Base-by-base conservation (phyloP, 148 eudicot genomes). In the Vaccinium myrtillus region DNA sequence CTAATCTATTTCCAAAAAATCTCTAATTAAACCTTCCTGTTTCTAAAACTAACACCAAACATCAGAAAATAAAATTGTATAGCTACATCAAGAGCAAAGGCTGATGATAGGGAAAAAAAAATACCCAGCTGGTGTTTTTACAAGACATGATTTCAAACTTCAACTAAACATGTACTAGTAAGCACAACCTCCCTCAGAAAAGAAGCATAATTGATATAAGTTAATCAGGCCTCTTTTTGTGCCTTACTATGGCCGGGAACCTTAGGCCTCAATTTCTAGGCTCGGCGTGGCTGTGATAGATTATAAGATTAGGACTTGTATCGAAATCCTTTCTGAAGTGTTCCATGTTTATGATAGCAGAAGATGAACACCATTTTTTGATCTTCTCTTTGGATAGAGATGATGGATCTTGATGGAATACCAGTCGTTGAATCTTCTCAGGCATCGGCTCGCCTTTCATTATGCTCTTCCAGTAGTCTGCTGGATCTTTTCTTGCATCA, bases 401-500 rank as follows among this genome's bases (percentile, higher is more conserved):
- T 6, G 79, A 6, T 19, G 83, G 19, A 39, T 84, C 77, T 25
- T 6, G 46, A 65, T 81, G 61, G 25, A 87, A 7, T 19, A 87
- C 5, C 51, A 90, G 85, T 25, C 65, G 87, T 74, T 81, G 19
- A 50, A 93, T 84, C 11, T 85, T 83, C 53, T 93, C 83, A 7
- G 95, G 94, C 87, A 91, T 88, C 0, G 91, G 83, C 74, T 91
- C 86, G n/a, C 75, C 95, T 53, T 89, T 88, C 94, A 89, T 90
- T 2, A 79, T 71, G 65, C 73, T 78, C 61, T 79, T 85, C 95
- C 95, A 93, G 27, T 91, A 90, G 1, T 90, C 88, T 30, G 84
- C 88, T 0, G 90, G 90, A 59, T 86, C 87, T 79, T 82, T 88
- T 83, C 91, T 90, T 77, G 87, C 94, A 65, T 87, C 77, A 74